Evolutionary conservation across 2,329 filamentous ascomycete species (phyloP), one percentile per base, ranked within the genome.

Genomic region (Lachnellula arida): DNA sequence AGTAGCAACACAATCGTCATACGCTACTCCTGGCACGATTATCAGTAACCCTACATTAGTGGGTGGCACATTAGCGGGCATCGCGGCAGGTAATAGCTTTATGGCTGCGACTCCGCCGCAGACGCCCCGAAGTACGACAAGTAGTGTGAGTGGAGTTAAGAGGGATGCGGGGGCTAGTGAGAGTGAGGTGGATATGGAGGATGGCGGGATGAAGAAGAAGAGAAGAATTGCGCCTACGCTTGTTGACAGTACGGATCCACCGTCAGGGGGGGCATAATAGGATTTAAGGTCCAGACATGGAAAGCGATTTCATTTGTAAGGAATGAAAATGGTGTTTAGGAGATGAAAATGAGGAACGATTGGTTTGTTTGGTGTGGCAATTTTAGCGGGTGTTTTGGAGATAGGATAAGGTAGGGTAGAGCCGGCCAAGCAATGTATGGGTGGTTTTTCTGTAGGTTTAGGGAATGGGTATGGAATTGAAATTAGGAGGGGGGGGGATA

Each of bases 101-200:
- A 75, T 82, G 3, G 76, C 77, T 0, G 90, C 89, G 39, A 97
- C 93, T 7, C 93, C 94, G 2, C 94, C 93, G 0, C 88, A 96
- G 70, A 97, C 93, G 3, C 93, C 93, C 5, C 79, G 83, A 50
- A 83, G 81, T 65, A 78, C 81, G 5, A 76, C 78, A 46, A 80
- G 76, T 25, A 83, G 78, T 55, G 78, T 81, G 1, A 82, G 67
- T 70, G 80, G 58, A 32, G 72, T 74, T 15, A 86, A 86, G 69
- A 75, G 82, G 60, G 82, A 86, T 28, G 77, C 77, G 7, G 63
- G 57, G 42, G 66, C 63, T 56, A 79, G 75, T 23, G 81, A 82
- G 56, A 75, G 74, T 23, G 82, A 82, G 35, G 9, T 28, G 25
- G 25, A 28, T 28, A 8, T 32, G 28, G 76, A 78, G 47, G 78